Evolutionary conservation across 2,329 filamentous ascomycete genomes (phyloP), one percentile per base, ranked within the genome.

Genomic region (Cercospora citrullina): DNA sequence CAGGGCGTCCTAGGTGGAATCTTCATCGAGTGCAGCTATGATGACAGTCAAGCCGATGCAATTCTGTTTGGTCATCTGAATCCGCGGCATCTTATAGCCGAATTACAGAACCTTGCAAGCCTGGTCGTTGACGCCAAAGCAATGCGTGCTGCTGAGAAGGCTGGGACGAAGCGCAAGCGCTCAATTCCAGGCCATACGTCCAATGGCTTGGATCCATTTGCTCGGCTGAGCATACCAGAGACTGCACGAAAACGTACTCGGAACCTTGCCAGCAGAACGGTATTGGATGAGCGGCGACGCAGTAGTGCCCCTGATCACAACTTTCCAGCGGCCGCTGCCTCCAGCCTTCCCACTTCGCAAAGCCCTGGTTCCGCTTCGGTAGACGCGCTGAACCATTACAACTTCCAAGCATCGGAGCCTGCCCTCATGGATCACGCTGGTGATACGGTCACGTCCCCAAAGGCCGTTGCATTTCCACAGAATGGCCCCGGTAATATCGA

Each of bases 21-120:
- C 12, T 94, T 98, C 76, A 96, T 99, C 73, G 95, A 99, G 82
- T 98, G 94, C 79, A 96, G 92, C 69, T 99, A 94, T 78, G 91
- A 93, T 69, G 90, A 97, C 78, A 87, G 87, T 7, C 90, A 93
- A 74, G 85, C 87, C 23, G 89, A 95, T 68, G 89, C 91, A 60
- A 87, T 89, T 0, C 84, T 99, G 0, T 99, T 93, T 72, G 95
- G 95, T 0, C 95, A 99, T 74, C 83, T 99, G 14, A 92, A 92
- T 42, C 95, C 95, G 0, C 85, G 89, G 0, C 95, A 93, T 77
- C 81, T 99, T 12, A 87, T 94, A 26, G 87, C 91, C 57, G 95
- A 99, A 79, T 83, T 99, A 67, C 84, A 84, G 36, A 85, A 82
- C 0, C 84, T 99, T 2, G 94, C 92, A 0, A 81, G 81, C 2